Evolutionary conservation across 1,139 yeast species (phyloP).

Genomic region (Kodamaea fungicola): DNA sequence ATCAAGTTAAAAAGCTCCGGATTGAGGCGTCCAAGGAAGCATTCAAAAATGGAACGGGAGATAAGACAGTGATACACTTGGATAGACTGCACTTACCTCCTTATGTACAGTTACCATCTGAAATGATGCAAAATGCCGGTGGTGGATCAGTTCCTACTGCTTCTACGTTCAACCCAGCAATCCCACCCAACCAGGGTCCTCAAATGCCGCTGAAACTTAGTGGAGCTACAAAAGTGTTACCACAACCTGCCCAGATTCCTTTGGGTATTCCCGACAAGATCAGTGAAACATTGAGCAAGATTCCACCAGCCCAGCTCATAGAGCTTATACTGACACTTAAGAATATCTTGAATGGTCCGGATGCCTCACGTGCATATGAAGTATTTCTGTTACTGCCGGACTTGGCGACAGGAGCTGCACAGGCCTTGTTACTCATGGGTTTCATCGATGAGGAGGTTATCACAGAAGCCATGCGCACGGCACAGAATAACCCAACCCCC

Average conservation of each 20-base stretch:
- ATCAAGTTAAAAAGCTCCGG: conserved; percentile 41
- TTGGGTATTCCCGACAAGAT: conserved; percentile 50
- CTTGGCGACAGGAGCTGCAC: conserved; percentile 64
- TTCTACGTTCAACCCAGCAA: conserved; percentile 6
- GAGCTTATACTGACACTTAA: conserved; percentile 66
- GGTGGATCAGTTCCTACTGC: neutral
- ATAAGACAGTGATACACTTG: conserved; percentile 39
- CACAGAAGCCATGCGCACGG: conserved; percentile 40
- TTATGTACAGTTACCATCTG: conserved; percentile 54
- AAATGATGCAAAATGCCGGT: conserved; percentile 27
- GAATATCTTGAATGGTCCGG: conserved; percentile 46
- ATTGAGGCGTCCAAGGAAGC: conserved; percentile 65
- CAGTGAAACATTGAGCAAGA: conserved; percentile 51
- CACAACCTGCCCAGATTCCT: conserved; percentile 43
- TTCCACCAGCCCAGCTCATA: conserved; percentile 67
- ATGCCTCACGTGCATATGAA: conserved; percentile 47
- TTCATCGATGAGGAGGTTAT: conserved; percentile 64
- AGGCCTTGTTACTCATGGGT: conserved; percentile 75
- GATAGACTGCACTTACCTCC: conserved; percentile 47
- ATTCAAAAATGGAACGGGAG: conserved; percentile 29
- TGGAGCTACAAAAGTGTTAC: conserved; percentile 50
- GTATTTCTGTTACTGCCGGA: conserved; percentile 55
- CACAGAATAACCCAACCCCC: conserved; percentile 22
- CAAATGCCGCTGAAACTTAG: conserved; percentile 43
- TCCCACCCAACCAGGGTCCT: conserved; percentile 10